phyloP scores from a whole-genome alignment of 371 early-diverging fungal species.

The Mortierella sp. region DNA sequence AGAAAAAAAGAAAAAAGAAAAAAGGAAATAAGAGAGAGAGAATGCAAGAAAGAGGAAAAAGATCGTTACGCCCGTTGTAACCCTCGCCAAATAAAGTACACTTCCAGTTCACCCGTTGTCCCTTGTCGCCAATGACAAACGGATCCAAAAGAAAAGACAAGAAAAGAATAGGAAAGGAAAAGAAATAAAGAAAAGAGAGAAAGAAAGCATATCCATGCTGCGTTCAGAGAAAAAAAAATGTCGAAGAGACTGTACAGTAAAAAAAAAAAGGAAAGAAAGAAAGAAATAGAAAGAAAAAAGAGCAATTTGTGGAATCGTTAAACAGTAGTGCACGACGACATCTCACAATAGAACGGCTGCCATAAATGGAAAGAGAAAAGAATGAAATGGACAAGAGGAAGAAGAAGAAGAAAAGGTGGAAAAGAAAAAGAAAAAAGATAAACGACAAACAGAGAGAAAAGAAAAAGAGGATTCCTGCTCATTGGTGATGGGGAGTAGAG shows the following conservation, averaged over 20 bases:
- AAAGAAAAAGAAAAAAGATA: neutral
- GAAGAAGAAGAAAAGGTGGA: neutral
- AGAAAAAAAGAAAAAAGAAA: neutral
- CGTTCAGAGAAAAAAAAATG: constrained; percentile 1
- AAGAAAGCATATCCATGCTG: neutral
- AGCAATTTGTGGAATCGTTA: too few species aligned
- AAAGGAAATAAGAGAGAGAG: neutral
- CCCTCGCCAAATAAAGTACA: too few species aligned
- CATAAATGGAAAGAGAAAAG: neutral
- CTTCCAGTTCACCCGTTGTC: too few species aligned
- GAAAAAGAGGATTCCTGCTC: too few species aligned
- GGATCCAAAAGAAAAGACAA: neutral
- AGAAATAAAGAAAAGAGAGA: constrained; percentile 3
- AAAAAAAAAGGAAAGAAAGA: constrained; percentile 1
- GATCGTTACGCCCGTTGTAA: too few species aligned
- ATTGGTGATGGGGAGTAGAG: too few species aligned
- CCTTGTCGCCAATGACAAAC: too few species aligned
- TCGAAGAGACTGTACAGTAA: neutral
- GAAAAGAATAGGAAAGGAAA: constrained; percentile 4
- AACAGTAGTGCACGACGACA: neutral
- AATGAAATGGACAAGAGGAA: too few species aligned
- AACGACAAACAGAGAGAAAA: neutral
- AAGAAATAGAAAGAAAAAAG: constrained; percentile 11
- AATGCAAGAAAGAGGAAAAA: constrained; percentile 1
- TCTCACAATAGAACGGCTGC: neutral